phyloP scores from a whole-genome alignment of 2,329 filamentous ascomycete species.

The Gnomoniopsis smithogilvyi region DNA sequence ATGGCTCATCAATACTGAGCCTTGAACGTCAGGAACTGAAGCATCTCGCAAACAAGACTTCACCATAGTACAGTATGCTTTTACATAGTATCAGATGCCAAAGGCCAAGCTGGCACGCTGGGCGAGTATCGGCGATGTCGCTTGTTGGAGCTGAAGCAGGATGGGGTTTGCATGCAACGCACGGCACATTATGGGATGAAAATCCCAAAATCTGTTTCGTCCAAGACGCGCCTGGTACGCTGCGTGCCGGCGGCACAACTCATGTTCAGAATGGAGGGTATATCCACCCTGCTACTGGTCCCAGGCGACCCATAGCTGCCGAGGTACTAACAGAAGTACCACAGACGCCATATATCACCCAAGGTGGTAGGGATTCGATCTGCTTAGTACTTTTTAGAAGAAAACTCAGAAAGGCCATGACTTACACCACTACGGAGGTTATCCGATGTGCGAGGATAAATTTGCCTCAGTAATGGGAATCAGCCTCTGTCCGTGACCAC shows the following conservation, averaged over 20 bases:
- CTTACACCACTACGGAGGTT: too few relatives aligned
- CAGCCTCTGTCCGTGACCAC: too few relatives aligned
- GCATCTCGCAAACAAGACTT: too few relatives aligned
- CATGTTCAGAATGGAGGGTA: conserved; percentile 6
- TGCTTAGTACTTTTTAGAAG: neutral
- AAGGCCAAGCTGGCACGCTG: neutral
- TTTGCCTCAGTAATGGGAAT: too few relatives aligned
- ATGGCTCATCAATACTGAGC: too few relatives aligned
- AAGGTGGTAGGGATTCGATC: neutral
- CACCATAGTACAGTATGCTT: too few relatives aligned
- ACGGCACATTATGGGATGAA: neutral
- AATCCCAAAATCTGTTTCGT: conserved; percentile 1
- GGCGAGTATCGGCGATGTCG: neutral
- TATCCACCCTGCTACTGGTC: too few relatives aligned
- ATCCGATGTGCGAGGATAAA: too few relatives aligned
- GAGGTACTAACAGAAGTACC: neutral
- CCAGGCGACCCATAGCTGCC: too few relatives aligned
- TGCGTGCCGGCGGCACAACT: neutral
- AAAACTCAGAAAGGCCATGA: neutral
- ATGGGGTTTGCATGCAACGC: neutral
- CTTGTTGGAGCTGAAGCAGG: neutral
- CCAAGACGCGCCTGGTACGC: conserved; percentile 3
- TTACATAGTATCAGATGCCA: too few relatives aligned
- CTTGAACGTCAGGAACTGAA: too few relatives aligned
- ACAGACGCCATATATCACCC: neutral